Conservation (phyloP, 805 yeast genomes). For the Candida dajiaensis region DNA sequence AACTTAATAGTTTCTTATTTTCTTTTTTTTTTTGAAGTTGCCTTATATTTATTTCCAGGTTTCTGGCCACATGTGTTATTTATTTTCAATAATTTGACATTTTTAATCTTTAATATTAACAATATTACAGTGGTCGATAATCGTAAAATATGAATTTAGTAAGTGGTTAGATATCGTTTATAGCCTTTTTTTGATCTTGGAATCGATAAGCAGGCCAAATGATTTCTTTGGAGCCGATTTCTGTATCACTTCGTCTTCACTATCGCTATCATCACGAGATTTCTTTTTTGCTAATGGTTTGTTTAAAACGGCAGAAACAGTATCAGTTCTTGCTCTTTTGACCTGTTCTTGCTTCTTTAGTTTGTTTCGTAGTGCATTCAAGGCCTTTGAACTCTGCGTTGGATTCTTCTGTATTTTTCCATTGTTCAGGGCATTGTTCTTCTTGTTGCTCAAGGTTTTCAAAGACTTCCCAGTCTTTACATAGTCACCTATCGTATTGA, state of each 20-base stretch:
- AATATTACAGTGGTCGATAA: background rate
- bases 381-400: constrained; percentile 17
- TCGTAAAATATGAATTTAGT: background rate
- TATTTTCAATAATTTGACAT: background rate
- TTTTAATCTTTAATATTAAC: background rate
- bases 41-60: background rate
- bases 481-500: constrained; percentile 24
- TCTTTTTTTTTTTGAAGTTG: background rate
- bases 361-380: constrained; percentile 20
- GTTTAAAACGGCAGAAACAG: background rate
- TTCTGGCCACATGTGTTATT: background rate
- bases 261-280: constrained; percentile 11
- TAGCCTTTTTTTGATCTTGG: constrained; percentile 16
- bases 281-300: background rate
- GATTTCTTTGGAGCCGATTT: constrained; percentile 20
- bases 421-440: constrained; percentile 1
- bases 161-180: background rate
- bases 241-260: constrained; percentile 17
- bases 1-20: too few species aligned
- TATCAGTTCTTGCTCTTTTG: constrained; percentile 1
- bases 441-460: constrained; percentile 12
- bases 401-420: constrained; percentile 1
- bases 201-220: constrained; percentile 13
- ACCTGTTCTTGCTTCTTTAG: constrained; percentile 13
- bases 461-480: constrained; percentile 19